Conservation (phyloP, 2,329 filamentous ascomycete genomes). For the Talaromyces verruculosus region DNA sequence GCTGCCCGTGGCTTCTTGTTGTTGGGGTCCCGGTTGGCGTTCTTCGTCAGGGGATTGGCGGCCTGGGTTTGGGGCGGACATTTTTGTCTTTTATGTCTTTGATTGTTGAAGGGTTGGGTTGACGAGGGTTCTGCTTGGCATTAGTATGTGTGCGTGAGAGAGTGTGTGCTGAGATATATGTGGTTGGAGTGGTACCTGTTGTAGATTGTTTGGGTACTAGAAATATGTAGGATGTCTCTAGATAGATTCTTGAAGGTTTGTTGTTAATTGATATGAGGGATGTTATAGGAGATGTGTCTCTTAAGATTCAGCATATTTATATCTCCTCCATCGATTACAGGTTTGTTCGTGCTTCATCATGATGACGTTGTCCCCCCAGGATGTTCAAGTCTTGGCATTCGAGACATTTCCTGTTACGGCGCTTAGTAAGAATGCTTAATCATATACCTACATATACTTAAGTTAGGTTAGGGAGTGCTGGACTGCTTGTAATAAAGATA, state of each 20-base stretch:
- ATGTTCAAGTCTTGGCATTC: constrained; percentile 8
- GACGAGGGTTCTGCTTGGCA: not conserved
- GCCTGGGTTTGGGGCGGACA: constrained; percentile 51
- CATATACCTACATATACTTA: not conserved
- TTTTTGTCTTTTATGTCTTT: not conserved
- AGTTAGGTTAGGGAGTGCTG: too few species aligned
- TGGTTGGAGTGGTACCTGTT: not conserved
- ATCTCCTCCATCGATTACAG: not conserved
- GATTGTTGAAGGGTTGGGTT: not conserved
- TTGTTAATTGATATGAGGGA: not conserved
- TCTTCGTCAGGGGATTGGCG: constrained; percentile 77
- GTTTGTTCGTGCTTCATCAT: constrained; percentile 7
- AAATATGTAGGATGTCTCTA: not conserved
- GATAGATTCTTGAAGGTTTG: not conserved
- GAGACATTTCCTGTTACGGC: not conserved
- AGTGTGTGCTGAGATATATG: too few species aligned
- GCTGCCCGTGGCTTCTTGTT: constrained; percentile 57
- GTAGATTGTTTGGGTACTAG: not conserved
- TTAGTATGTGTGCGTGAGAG: not conserved
- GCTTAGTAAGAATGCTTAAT: not conserved
- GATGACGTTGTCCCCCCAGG: constrained; percentile 9
- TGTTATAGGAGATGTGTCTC: not conserved
- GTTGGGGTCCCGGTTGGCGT: constrained; percentile 64
- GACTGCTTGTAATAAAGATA: not conserved
- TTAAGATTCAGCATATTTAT: not conserved